Evolutionary conservation across 2,329 filamentous ascomycete genomes (phyloP).

Genomic region (Phyllachora maydis): DNA sequence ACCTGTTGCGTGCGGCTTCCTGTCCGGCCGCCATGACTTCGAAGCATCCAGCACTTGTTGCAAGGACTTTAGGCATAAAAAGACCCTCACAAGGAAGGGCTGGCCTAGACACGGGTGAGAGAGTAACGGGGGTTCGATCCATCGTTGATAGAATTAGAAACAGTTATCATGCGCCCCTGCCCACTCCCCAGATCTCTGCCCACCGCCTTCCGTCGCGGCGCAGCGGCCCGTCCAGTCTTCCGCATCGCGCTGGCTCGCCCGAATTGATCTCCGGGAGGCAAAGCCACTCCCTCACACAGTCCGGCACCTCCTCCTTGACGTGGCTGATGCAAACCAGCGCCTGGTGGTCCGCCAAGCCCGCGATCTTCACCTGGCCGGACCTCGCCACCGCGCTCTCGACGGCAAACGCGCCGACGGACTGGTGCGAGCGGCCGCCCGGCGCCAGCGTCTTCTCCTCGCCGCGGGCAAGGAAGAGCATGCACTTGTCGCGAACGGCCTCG

Average conservation of each 20-base stretch:
- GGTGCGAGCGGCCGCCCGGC: no score
- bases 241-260: conserved; percentile 38
- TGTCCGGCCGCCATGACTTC: no score
- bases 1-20: no score
- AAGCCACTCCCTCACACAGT: conserved; percentile 65
- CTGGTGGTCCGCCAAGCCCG: conserved; percentile 48
- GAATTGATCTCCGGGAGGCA: conserved; percentile 62
- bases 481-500: conserved; percentile 64
- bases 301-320: conserved; percentile 74
- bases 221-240: conserved; percentile 39
- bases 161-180: no score
- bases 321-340: conserved; percentile 88
- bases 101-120: no score
- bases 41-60: no score
- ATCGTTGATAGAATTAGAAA: no score
- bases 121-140: no score
- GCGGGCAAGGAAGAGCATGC: conserved; percentile 55
- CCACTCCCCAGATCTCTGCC: conserved; percentile 45
- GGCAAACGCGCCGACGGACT: conserved; percentile 3
- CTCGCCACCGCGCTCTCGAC: no score
- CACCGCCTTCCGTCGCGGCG: conserved; percentile 34
- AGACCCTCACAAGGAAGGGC: no score
- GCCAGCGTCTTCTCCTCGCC: conserved; percentile 31
- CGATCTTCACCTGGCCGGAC: conserved; percentile 26
- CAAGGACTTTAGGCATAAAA: no score